These are phyloP conservation scores for Gyromitra esculenta DNA, from an alignment of 2,329 filamentous ascomycete species.

Conservation along the genomic window DNA sequence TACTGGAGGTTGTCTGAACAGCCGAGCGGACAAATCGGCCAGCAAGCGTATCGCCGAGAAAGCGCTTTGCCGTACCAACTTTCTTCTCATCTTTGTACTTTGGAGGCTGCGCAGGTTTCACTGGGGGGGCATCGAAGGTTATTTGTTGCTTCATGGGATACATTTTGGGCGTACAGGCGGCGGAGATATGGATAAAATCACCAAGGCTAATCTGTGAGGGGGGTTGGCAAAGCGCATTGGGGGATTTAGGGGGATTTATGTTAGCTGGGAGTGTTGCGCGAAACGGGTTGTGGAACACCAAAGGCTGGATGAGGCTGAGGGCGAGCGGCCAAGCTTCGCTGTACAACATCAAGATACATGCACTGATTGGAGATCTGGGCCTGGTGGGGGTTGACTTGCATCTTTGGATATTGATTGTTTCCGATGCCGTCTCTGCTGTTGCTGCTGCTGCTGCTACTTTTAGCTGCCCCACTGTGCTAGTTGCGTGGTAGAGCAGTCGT, in stretches of 20 bases:
- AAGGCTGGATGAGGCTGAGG: conserved; percentile 1
- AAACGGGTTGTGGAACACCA: not conserved
- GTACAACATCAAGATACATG: not conserved
- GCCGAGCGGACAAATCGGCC: conserved; percentile 33
- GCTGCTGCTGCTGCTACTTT: too few relatives aligned
- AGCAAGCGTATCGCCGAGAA: conserved; percentile 35
- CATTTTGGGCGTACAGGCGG: not conserved
- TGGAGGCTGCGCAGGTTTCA: conserved; percentile 23
- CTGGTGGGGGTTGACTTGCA: not conserved
- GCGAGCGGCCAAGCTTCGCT: conserved; percentile 1
- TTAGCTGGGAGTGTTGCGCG: not conserved
- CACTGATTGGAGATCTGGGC: too few relatives aligned
- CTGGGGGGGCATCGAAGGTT: conserved; percentile 5
- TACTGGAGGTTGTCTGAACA: conserved; percentile 37
- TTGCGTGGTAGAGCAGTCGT: too few relatives aligned
- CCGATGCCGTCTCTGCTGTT: too few relatives aligned
- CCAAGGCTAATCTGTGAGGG: not conserved
- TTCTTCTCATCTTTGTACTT: conserved; percentile 46
- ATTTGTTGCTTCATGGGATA: conserved; percentile 12
- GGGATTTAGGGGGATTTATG: conserved; percentile 7
- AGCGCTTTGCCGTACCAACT: conserved; percentile 26
- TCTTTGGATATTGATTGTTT: not conserved
- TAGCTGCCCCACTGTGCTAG: too few relatives aligned
- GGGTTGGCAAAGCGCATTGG: not conserved
- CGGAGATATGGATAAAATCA: not conserved